Conservation (phyloP, 2,329 filamentous ascomycete genomes). For the Cytospora paraplurivora region DNA sequence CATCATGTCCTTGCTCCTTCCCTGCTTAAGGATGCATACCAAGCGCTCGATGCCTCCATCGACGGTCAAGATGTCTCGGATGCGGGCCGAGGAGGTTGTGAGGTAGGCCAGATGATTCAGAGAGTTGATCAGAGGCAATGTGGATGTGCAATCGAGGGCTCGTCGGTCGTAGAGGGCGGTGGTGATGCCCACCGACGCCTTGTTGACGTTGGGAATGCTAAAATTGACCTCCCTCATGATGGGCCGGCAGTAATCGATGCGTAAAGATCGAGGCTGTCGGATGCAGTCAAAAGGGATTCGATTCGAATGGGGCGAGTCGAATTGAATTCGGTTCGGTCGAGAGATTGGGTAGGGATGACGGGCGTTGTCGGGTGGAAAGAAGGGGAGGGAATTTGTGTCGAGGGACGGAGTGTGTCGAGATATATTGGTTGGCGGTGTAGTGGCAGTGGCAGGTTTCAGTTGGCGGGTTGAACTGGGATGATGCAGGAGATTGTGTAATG, state of each 20-base stretch:
- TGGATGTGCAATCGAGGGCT: constrained; percentile 97
- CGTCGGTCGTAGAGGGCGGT: constrained; percentile 97
- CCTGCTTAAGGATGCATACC: constrained; percentile 97
- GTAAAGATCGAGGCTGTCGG: constrained; percentile 3
- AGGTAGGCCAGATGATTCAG: constrained; percentile 98
- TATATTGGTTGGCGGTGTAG: constrained; percentile 24
- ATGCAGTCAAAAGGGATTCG: constrained; percentile 1
- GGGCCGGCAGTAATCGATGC: constrained; percentile 36
- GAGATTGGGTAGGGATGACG: constrained; percentile 16
- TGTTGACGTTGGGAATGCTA: constrained; percentile 96
- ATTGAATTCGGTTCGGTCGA: constrained; percentile 9
- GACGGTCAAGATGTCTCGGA: constrained; percentile 95
- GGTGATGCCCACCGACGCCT: constrained; percentile 90
- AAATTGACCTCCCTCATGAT: constrained; percentile 99
- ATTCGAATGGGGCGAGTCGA: constrained; percentile 8
- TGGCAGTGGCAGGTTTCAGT: constrained; percentile 28
- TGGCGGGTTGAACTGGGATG: constrained; percentile 26
- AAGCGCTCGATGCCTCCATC: constrained; percentile 97
- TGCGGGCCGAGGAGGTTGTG: constrained; percentile 95
- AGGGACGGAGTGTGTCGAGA: constrained; percentile 10
- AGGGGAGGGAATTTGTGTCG: constrained; percentile 13
- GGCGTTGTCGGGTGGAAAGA: constrained; percentile 13
- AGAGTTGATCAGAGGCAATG: constrained; percentile 95
- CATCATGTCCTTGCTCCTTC: constrained; percentile 97
- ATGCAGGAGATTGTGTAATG: constrained; percentile 23